Conservation (phyloP, 306 rosid species). For the Begonia fuchsioides region DNA sequence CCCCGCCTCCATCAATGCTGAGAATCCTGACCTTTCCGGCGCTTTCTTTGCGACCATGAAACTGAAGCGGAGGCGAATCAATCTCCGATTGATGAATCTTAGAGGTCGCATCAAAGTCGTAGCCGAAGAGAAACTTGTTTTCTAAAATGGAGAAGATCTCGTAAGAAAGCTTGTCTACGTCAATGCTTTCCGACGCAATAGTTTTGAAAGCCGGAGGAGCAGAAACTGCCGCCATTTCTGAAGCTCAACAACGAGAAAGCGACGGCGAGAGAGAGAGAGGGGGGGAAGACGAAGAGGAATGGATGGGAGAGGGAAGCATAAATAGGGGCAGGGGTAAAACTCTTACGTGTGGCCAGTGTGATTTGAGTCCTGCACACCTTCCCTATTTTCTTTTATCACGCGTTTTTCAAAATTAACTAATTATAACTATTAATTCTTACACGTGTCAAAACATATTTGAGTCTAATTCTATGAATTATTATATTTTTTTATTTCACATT, state of each 20-base stretch:
- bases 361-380: too few species aligned
- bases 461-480: too few species aligned
- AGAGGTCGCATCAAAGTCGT: conserved; percentile 4
- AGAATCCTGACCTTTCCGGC: conserved; percentile 63
- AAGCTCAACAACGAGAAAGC: not conserved
- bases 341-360: not conserved
- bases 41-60: conserved; percentile 7
- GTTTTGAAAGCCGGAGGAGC: conserved; percentile 25
- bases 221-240: conserved; percentile 61
- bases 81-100: conserved; percentile 1
- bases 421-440: too few species aligned
- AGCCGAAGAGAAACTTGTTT: conserved; percentile 74
- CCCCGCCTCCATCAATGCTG: conserved; percentile 66
- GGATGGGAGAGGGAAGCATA: not conserved
- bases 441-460: too few species aligned
- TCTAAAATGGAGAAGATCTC: conserved; percentile 91
- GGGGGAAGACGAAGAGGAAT: not conserved
- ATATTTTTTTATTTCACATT: too few species aligned
- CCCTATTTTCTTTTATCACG: too few species aligned
- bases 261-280: not conserved
- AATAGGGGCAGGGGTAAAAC: too few species aligned
- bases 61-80: conserved; percentile 1
- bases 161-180: conserved; percentile 70
- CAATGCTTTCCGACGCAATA: conserved; percentile 16
- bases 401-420: too few species aligned